Evolutionary conservation across 345 rosid species (phyloP), one percentile per base, ranked within the genome.

Genomic region (Aurinia saxatilis): DNA sequence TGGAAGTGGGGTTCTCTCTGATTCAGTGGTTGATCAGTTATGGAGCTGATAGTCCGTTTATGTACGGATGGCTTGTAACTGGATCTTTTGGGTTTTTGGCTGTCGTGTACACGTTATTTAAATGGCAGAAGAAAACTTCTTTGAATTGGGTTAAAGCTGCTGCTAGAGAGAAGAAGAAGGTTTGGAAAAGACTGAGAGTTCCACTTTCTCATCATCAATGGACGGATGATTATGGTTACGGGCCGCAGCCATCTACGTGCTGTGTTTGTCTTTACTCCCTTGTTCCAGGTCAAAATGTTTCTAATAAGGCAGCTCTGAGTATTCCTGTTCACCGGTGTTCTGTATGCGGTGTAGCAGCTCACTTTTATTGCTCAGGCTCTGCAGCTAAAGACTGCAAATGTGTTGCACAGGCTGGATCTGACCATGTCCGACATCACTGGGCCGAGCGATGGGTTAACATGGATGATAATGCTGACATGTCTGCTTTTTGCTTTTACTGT

Each of bases 301-400:
- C 75, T 27, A 61, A 64, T 10, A 79, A 79, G 54, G 60, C 77
- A 34, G 45, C 76, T 25, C 61, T 78, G 15, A 71, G 25, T 48
- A 73, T 71, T 61, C 79, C 82, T 0, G 77, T 81, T 19, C 86
- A 79, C 57, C 65, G 84, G 10, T 84, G 89, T 27, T 42, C 70
- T 50, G 85, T 84, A 11, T 84, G 89, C 49, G 84, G 86, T 10
- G 89, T 79, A 6, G 82, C 84, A 2, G 86, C 89, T 79, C 89
- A 84, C 66, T 79, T 65, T 37, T 76, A 66, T 68, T 84, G 89
- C 61, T 84, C 89, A n/a, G 76, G 61, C 63, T 71, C 73, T n/a
- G 86, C 89, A 2, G 70, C 84, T 0, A 81, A 73, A 55, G 86
- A 82, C 38, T 84, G 89, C 57, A 84, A 81, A 67, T 84, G 89